These are phyloP conservation scores for Caryopteris hybrid DNA, from an alignment of 305 asterid genomes.

Conservation along the genomic window DNA sequence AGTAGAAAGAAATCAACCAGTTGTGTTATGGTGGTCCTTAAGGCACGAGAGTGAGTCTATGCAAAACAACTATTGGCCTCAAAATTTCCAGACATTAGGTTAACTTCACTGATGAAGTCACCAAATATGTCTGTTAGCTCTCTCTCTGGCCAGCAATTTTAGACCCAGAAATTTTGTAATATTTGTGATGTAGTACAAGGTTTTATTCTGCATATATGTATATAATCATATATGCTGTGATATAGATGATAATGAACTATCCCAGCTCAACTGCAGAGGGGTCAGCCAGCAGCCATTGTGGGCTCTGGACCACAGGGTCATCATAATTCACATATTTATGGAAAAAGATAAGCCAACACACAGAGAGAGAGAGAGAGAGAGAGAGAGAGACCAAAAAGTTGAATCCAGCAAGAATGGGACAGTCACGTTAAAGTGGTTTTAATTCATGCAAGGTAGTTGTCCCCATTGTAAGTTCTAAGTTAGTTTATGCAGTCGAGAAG, in stretches of 20 bases:
- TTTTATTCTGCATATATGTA: background rate
- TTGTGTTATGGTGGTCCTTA: constrained; percentile 16
- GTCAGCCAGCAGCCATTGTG: constrained; percentile 23
- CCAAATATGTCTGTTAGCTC: background rate
- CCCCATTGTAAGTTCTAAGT: too few relatives aligned
- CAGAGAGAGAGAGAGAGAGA: background rate
- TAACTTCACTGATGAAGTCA: constrained; percentile 9
- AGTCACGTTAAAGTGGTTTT: constrained; percentile 11
- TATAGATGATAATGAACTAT: constrained; percentile 16
- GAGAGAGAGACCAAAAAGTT: background rate
- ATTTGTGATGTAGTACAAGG: constrained; percentile 1
- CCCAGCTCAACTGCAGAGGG: constrained; percentile 17
- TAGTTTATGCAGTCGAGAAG: too few relatives aligned
- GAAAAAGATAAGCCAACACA: constrained; percentile 10
- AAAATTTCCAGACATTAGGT: background rate
- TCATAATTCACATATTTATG: constrained; percentile 6
- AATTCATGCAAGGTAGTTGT: constrained; percentile 5
- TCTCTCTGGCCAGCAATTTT: constrained; percentile 19
- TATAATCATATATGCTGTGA: background rate
- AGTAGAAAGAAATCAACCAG: too few relatives aligned
- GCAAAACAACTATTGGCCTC: constrained; percentile 23
- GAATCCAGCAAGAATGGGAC: constrained; percentile 18
- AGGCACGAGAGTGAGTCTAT: background rate
- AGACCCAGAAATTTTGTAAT: constrained; percentile 10
- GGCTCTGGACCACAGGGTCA: constrained; percentile 20